Percentiles rank a stretch among this genome's conserved stretches.
phyloP scores from a whole-genome alignment of 139 green algal genomes.

The Pedinophyceae sp. region DNA sequence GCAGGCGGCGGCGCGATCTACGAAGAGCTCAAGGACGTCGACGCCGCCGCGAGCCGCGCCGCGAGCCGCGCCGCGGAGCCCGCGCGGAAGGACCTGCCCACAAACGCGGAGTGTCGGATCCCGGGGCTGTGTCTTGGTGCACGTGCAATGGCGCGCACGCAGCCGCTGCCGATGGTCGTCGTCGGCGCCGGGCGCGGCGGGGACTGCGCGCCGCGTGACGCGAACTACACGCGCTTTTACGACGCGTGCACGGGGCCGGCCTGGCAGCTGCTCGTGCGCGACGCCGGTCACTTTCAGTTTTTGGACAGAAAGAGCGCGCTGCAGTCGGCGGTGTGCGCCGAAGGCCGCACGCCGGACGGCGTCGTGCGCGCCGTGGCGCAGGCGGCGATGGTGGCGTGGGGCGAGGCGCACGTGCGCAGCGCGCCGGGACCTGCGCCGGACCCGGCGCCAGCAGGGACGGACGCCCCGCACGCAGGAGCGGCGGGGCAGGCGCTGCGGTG shows the following conservation, averaged over 20 bases:
- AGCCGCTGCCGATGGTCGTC: constrained; percentile 35
- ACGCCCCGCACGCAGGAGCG: no score
- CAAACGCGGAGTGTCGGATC: not conserved
- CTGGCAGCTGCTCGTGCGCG: constrained; percentile 30
- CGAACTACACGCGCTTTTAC: constrained; percentile 49
- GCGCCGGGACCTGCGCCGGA: no score
- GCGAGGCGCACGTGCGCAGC: constrained; percentile 39
- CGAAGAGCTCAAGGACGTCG: no score
- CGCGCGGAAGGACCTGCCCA: not conserved
- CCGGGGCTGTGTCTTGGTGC: not conserved
- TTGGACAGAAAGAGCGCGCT: constrained; percentile 29
- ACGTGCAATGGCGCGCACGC: not conserved
- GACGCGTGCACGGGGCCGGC: constrained; percentile 22
- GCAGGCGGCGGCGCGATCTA: no score
- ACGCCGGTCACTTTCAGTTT: constrained; percentile 60
- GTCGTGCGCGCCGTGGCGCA: constrained; percentile 9
- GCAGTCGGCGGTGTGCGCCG: constrained; percentile 37
- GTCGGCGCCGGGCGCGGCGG: constrained; percentile 34
- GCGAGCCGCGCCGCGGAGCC: not conserved
- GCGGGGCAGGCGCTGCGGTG: no score
- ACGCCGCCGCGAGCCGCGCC: no score
- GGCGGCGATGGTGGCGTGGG: constrained; percentile 60
- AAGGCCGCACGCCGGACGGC: constrained; percentile 1
- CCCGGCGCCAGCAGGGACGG: no score
- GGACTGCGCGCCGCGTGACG: constrained; percentile 48